Base-by-base conservation (phyloP, 345 rosid species). In the Salix brachista region DNA sequence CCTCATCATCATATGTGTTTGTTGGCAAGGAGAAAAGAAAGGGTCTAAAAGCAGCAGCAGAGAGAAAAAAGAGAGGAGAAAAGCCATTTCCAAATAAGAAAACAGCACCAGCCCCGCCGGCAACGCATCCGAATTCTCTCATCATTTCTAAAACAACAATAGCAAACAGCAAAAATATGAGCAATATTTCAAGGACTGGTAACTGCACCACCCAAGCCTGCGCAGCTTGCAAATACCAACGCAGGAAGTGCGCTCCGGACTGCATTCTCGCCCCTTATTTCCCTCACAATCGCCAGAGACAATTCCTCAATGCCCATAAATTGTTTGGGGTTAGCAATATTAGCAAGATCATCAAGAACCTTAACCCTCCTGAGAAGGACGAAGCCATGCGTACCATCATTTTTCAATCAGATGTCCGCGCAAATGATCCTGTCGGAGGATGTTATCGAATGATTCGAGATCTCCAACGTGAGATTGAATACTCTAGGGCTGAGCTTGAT, bases 221-320 rank as follows among this genome's bases (percentile, higher is more conserved):
- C 54, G 98, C 99, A 4, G 98, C 99, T 2, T 96, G 99, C 87
- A 94, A 92, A 83, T 92, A 92, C 92, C 98, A 91, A 77, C 95
- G 99, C 1, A 89, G 94, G 68, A 92, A 94, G 81, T 96, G 99
- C 80, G 88, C 89, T 23, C 91, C 97, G 13, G 96, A 94, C 84
- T 96, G 99, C 88, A 83, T 94, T 78, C 94, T 94, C 73, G 98
- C 99, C 30, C 99, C 98, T 75, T 96, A 92, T 80, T 96, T 94
- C 82, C 99, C 98, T 75, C 94, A 90, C 17, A 89, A 91, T 70
- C 91, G 92, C 70, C 96, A 88, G 39, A 80, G 89, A 11, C 98
- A 94, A 67, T 96, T 96, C 91, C 94, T 86, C 37, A 96, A 96
- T 44, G 98, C 97, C 0, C 99, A 96, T 80, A 96, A 91, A 83